Conservation (phyloP, 345 rosid genomes). For the Syzygium aromaticum region DNA sequence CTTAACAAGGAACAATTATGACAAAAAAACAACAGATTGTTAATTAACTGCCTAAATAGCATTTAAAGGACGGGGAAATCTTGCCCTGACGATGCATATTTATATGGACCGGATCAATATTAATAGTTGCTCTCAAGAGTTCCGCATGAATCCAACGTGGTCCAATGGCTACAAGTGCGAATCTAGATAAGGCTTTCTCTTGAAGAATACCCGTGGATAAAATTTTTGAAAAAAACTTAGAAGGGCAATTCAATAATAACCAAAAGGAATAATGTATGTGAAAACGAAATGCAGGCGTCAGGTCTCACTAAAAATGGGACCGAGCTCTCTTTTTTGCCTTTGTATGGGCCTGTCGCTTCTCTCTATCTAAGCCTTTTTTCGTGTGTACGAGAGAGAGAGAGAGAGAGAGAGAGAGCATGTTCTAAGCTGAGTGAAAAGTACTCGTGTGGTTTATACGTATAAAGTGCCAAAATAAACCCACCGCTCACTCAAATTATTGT, state of each 20-base stretch:
- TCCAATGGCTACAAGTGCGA: no score
- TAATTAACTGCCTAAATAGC: background rate
- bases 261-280: background rate
- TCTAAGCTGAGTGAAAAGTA: background rate
- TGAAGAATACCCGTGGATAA: background rate
- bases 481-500: background rate
- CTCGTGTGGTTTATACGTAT: conserved; percentile 1
- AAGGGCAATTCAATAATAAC: background rate
- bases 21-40: background rate
- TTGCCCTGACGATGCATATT: background rate
- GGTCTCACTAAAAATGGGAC: background rate
- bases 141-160: background rate
- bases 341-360: background rate
- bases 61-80: background rate
- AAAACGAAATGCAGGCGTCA: conserved; percentile 6
- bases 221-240: background rate
- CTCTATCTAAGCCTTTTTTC: background rate
- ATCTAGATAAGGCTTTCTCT: background rate
- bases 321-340: background rate
- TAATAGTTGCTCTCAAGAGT: background rate
- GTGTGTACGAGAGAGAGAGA: background rate
- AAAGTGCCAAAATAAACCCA: background rate
- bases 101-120: background rate
- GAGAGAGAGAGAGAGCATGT: background rate
- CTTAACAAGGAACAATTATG: background rate